Conservation (phyloP, 1,284 basidiomycete genomes). For the Papiliotrema flavescens region DNA sequence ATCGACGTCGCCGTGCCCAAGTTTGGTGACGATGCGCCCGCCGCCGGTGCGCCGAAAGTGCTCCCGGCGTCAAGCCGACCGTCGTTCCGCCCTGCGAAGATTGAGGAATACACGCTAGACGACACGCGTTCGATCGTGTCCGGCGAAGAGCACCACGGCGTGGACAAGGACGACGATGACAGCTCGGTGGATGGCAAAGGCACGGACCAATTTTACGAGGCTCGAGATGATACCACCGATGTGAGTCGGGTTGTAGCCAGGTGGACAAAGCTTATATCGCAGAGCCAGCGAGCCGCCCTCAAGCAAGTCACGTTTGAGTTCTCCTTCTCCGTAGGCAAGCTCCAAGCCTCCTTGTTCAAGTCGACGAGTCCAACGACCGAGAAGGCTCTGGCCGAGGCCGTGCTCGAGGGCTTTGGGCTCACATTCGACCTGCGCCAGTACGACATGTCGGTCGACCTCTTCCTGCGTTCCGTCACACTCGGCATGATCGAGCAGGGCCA, state of each 20-base stretch:
- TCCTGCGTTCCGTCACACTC: slow-evolving; percentile 63
- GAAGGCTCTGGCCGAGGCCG: slow-evolving; percentile 66
- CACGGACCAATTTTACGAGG: slow-evolving; percentile 69
- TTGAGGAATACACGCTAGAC: slow-evolving; percentile 67
- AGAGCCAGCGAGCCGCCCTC: slow-evolving; percentile 51
- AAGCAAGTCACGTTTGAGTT: slow-evolving; percentile 86
- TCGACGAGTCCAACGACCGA: slow-evolving; percentile 41
- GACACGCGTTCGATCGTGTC: slow-evolving; percentile 49
- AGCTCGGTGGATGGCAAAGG: slow-evolving; percentile 6
- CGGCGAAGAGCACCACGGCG: slow-evolving; percentile 2
- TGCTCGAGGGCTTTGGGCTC: slow-evolving; percentile 76
- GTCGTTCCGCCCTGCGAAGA: slow-evolving; percentile 52
- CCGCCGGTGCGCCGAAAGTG: slow-evolving; percentile 2
- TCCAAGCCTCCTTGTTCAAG: slow-evolving; percentile 81
- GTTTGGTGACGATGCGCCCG: slow-evolving; percentile 58
- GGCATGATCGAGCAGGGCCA: slow-evolving; percentile 60
- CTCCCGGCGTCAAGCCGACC: slow-evolving; percentile 9
- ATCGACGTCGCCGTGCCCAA: slow-evolving; percentile 88
- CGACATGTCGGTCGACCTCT: slow-evolving; percentile 84
- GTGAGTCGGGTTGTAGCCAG: slow-evolving; percentile 48
- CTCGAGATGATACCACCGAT: slow-evolving; percentile 61
- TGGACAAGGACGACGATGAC: slow-evolving; percentile 28
- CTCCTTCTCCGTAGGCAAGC: slow-evolving; percentile 79
- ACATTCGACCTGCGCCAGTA: slow-evolving; percentile 71
- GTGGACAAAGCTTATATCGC: not conserved